These are phyloP conservation scores for Saturnispora saitoi DNA, from an alignment of 805 yeast species.

Conservation along the genomic window DNA sequence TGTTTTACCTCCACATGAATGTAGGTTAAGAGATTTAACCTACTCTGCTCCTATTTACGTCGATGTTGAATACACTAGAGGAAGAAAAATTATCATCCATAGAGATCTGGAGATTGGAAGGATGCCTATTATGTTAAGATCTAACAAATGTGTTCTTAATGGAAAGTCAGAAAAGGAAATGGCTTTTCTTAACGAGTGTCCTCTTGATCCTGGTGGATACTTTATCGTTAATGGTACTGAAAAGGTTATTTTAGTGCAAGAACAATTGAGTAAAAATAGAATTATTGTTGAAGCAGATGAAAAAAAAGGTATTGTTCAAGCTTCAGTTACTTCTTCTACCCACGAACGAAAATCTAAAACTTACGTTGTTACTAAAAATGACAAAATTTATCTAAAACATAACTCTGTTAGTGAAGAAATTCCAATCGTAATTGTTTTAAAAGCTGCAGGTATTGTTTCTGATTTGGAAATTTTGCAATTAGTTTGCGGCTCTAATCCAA, in stretches of 20 bases:
- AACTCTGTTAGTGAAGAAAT: conserved; percentile 93
- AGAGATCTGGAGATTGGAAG: conserved; percentile 90
- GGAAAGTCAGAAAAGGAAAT: conserved; percentile 72
- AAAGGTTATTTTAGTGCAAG: conserved; percentile 93
- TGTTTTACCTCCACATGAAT: conserved; percentile 83
- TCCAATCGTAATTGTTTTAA: conserved; percentile 85
- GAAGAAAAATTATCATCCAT: conserved; percentile 83
- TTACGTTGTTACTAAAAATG: conserved; percentile 87
- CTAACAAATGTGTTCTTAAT: conserved; percentile 80
- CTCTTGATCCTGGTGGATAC: conserved; percentile 97
- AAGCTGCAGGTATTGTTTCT: conserved; percentile 90
- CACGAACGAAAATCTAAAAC: conserved; percentile 98
- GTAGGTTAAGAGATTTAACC: conserved; percentile 87
- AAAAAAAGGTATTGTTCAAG: conserved; percentile 88
- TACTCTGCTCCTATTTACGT: conserved; percentile 94
- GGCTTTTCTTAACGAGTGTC: conserved; percentile 91
- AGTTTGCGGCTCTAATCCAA: conserved; percentile 84
- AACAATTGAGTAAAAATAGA: conserved; percentile 93
- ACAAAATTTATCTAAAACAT: conserved; percentile 82
- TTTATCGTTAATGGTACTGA: conserved; percentile 97
- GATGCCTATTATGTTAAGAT: conserved; percentile 97
- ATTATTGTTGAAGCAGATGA: conserved; percentile 97
- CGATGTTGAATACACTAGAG: conserved; percentile 95
- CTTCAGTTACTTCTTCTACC: conserved; percentile 95
- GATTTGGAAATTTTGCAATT: conserved; percentile 90